Conservation (phyloP, 2,329 filamentous ascomycete genomes). For the Dactylellina cionopaga region DNA sequence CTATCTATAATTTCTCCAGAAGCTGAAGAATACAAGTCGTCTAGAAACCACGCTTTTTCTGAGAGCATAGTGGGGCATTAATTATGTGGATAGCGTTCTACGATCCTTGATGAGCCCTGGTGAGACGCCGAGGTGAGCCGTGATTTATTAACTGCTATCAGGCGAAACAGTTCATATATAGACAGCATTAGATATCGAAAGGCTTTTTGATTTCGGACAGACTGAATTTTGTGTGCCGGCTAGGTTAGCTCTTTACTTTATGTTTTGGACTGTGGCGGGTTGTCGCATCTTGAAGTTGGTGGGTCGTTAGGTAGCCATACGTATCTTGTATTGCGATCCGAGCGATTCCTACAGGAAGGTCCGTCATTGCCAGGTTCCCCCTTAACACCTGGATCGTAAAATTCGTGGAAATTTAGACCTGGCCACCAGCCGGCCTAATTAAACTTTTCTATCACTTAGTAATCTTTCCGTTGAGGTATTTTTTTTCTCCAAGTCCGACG, state of each 20-base stretch:
- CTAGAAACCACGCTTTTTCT: not conserved
- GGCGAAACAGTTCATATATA: too few relatives aligned
- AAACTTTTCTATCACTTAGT: constrained; percentile 12
- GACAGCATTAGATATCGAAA: not conserved
- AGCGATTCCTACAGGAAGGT: not conserved
- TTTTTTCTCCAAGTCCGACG: constrained; percentile 7
- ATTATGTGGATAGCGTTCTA: not conserved
- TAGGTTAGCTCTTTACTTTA: too few relatives aligned
- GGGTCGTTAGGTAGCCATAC: constrained; percentile 1
- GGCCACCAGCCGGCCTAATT: constrained; percentile 18
- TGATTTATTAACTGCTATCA: not conserved
- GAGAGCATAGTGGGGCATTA: not conserved
- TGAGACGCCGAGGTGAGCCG: constrained; percentile 4
- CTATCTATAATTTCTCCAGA: too few relatives aligned
- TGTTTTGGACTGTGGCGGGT: not conserved
- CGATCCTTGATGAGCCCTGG: not conserved
- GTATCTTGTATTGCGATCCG: not conserved
- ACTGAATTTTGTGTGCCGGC: too few relatives aligned
- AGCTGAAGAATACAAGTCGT: not conserved
- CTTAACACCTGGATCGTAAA: not conserved
- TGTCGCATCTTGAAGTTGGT: constrained; percentile 3
- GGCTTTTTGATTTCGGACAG: too few relatives aligned
- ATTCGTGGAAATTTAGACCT: constrained; percentile 11
- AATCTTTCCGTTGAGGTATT: constrained; percentile 23
- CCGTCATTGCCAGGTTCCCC: not conserved